A percentile compares a stretch with the other conserved stretches of the same genome.
phyloP scores from a whole-genome alignment of 2,329 filamentous ascomycete genomes.

The Ophiostoma tasmaniense region DNA sequence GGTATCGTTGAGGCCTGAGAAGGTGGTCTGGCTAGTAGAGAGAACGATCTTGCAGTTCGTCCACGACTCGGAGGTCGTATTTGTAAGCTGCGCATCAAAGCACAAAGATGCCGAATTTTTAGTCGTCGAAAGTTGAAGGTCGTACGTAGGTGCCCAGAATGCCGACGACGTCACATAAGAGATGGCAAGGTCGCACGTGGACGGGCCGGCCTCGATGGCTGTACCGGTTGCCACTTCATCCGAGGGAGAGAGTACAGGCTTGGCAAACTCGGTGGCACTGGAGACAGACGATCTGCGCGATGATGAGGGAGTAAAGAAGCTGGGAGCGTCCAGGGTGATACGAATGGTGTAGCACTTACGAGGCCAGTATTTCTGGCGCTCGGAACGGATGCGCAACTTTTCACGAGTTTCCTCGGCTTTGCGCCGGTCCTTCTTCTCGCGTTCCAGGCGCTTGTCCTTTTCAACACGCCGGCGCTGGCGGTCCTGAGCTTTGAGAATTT shows the following conservation, averaged over 20 bases:
- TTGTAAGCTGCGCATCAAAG: constrained; percentile 55
- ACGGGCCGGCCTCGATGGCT: constrained; percentile 17
- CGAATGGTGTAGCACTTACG: constrained; percentile 40
- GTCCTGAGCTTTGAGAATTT: neutral
- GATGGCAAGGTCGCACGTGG: constrained; percentile 41
- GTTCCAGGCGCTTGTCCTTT: constrained; percentile 21
- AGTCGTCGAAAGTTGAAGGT: constrained; percentile 51
- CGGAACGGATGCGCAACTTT: constrained; percentile 35
- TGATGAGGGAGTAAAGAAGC: constrained; percentile 32
- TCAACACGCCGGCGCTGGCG: neutral
- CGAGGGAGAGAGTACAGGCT: constrained; percentile 41
- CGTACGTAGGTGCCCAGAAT: constrained; percentile 54
- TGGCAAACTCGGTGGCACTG: constrained; percentile 45
- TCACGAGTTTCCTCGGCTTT: constrained; percentile 29
- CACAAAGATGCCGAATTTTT: constrained; percentile 43
- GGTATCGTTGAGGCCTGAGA: constrained; percentile 45
- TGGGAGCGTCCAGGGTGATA: constrained; percentile 42
- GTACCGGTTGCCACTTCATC: constrained; percentile 31
- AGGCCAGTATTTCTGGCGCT: constrained; percentile 42
- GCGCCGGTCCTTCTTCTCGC: constrained; percentile 28
- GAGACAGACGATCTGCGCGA: constrained; percentile 43
- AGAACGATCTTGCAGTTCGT: constrained; percentile 50
- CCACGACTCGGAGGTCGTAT: constrained; percentile 57
- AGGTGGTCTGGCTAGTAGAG: constrained; percentile 55
- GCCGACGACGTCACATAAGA: constrained; percentile 52